Conservation (phyloP, 768 basidiomycete species). For the Suillus luteus region DNA sequence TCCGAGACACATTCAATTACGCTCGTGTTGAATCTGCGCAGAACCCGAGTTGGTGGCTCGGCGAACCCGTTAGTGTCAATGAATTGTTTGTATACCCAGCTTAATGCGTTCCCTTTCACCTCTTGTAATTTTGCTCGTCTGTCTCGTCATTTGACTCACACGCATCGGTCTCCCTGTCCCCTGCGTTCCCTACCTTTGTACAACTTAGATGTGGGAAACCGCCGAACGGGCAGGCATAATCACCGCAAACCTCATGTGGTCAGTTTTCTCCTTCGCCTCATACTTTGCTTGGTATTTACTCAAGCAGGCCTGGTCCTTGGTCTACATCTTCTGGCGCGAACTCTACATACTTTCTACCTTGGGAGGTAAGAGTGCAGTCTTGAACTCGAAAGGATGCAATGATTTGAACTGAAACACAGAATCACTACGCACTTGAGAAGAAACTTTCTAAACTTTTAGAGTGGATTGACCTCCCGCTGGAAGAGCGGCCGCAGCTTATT, state of each 20-base stretch:
- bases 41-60: constrained; percentile 81
- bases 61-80: constrained; percentile 71
- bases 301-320: constrained; percentile 78
- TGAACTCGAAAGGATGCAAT: neutral
- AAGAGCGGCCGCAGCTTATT: constrained; percentile 75
- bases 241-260: constrained; percentile 94
- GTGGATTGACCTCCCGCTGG: constrained; percentile 82
- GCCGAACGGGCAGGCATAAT: constrained; percentile 69
- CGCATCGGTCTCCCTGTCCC: neutral
- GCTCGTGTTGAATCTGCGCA: constrained; percentile 61
- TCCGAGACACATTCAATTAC: constrained; percentile 69
- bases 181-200: neutral
- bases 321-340: constrained; percentile 62
- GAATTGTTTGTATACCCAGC: neutral
- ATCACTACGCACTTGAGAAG: constrained; percentile 61
- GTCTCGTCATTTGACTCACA: neutral
- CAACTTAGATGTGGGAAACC: constrained; percentile 84
- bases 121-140: neutral
- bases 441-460: constrained; percentile 77
- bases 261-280: constrained; percentile 25
- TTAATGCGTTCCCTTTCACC: neutral
- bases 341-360: constrained; percentile 79
- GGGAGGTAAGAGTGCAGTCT: constrained; percentile 51
- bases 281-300: neutral
- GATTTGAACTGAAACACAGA: constrained; percentile 29